A percentile compares a stretch with the other conserved stretches of the same genome.
phyloP scores from a whole-genome alignment of 352 stramenopile genomes.

The Hyaloperonospora arabidopsidis region DNA sequence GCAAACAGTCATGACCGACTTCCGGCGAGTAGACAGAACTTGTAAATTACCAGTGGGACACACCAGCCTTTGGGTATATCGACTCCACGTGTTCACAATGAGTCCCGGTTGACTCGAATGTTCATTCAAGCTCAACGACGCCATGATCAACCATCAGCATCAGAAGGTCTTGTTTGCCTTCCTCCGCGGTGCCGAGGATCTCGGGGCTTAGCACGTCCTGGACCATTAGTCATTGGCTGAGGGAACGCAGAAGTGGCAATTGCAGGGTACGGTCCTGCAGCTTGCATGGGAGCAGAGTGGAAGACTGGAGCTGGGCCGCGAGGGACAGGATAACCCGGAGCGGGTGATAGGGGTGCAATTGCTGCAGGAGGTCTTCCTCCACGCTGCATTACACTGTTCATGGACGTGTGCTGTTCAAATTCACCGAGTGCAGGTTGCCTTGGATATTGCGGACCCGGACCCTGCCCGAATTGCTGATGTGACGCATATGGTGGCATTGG shows the following conservation, averaged over 20 bases:
- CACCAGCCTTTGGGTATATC: constrained; percentile 6
- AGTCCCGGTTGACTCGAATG: constrained; percentile 3
- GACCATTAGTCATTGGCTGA: constrained; percentile 9
- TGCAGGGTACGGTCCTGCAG: constrained; percentile 4
- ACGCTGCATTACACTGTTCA: constrained; percentile 19
- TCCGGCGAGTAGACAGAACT: constrained; percentile 6
- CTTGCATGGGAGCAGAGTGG: constrained; percentile 12
- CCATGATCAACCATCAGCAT: constrained; percentile 12
- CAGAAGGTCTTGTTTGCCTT: constrained; percentile 14
- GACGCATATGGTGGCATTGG: constrained; percentile 17
- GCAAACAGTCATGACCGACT: too few species aligned
- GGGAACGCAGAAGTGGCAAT: constrained; percentile 16
- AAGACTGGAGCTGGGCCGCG: constrained; percentile 15
- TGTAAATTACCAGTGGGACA: constrained; percentile 2
- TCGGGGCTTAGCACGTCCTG: constrained; percentile 25
- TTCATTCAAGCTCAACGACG: constrained; percentile 7
- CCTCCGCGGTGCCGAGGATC: constrained; percentile 32
- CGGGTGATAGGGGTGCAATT: constrained; percentile 3
- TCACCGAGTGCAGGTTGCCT: constrained; percentile 17
- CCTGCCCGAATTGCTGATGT: constrained; percentile 14
- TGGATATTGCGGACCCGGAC: constrained; percentile 14
- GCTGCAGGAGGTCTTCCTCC: constrained; percentile 7
- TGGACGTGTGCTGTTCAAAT: constrained; percentile 17
- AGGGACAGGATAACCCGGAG: constrained; percentile 15
- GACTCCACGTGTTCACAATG: constrained; percentile 17